Base-by-base conservation (phyloP, 192 early-diverging fungal species). In the Podila verticillata region DNA sequence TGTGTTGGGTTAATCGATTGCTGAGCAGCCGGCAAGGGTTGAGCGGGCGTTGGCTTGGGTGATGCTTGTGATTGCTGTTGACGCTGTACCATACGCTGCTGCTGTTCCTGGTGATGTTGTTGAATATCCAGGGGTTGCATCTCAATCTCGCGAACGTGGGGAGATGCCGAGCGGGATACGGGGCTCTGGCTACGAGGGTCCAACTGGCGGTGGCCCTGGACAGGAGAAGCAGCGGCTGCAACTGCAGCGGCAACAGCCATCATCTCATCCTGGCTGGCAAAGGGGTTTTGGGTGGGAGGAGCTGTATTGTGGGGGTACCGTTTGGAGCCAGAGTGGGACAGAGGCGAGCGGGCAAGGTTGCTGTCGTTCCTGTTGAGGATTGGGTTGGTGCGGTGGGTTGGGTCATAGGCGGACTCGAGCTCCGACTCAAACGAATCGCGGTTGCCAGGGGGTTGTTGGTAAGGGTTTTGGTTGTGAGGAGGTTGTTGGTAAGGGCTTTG, bases 121-220 rank as follows among this genome's bases (percentile, higher is more conserved):
- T 78, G 74, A 48, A 72, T 63, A 67, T 72, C 75, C 47, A 79
- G 28, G 3, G 57, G 68, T 51, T 78, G 68, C 74, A 75, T 68
- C 28, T 75, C 74, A 58, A 75, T 68, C 36, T 67, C 66, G 19
- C 62, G n/a, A n/a, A n/a, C n/a, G n/a, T n/a, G 60, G n/a, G 72
- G 72, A 31, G 72, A 48, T 9, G 65, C 72, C 3, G 48, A 54
- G 17, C 51, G 29, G 0, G 59, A 47, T 24, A 39, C 13, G 10
- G 44, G 60, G 22, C 61, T 73, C 39, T 44, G 51, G 44, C 12
- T 60, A 13, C 15, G 17, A 49, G 68, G 68, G 20, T 31, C 56
- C 56, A 62, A 5, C 30, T 68, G 67, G 2, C 66, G 66, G 10
- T 75, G 60, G 35, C 44, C 54, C 32, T 39, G 66, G 36, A 29